These are phyloP conservation scores for Naegleria gruberi DNA, from an alignment of 208 protist species.

Conservation along the genomic window DNA sequence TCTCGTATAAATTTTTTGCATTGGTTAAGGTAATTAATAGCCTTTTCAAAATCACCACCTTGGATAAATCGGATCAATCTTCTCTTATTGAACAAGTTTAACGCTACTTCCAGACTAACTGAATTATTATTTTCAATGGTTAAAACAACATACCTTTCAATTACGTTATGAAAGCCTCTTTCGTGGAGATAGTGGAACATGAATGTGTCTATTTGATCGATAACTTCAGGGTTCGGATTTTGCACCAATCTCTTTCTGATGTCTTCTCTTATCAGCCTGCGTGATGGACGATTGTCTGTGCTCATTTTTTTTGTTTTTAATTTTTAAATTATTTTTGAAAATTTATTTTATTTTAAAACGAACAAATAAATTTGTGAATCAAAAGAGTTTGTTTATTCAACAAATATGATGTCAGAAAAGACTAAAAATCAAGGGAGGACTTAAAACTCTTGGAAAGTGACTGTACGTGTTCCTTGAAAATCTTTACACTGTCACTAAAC, in stretches of 20 bases:
- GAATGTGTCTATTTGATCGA: background rate
- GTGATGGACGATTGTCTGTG: no score
- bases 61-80: background rate
- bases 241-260: no score
- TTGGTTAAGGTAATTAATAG: background rate
- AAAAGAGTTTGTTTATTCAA: slow-evolving; percentile 58
- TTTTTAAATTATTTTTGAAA: no score
- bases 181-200: background rate
- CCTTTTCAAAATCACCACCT: background rate
- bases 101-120: background rate
- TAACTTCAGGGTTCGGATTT: no score
- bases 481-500: background rate
- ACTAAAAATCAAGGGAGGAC: slow-evolving; percentile 69
- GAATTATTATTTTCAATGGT: background rate
- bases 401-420: slow-evolving; percentile 60
- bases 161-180: background rate
- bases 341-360: no score
- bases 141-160: background rate
- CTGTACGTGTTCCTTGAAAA: background rate
- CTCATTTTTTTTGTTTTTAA: no score
- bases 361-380: no score
- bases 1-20: background rate
- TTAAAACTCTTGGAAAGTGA: slow-evolving; percentile 37
- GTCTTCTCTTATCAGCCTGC: no score
- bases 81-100: background rate